Conservation (phyloP, 2,329 filamentous ascomycete species). For the Alternaria burnsii region DNA sequence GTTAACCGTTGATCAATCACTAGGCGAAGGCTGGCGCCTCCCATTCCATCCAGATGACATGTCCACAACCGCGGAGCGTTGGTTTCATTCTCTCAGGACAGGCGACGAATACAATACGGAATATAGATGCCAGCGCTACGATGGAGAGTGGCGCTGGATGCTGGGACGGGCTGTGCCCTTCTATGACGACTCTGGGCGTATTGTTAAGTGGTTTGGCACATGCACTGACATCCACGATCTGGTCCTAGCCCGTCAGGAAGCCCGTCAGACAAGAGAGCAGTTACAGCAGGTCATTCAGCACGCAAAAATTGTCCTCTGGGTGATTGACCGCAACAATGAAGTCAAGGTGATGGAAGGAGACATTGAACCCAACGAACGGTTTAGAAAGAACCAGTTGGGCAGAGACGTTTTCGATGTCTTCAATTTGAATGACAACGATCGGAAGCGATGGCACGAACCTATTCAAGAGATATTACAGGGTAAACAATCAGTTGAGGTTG, state of each 20-base stretch:
- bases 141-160: conserved; percentile 82
- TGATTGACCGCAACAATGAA: conserved; percentile 68
- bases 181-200: conserved; percentile 70
- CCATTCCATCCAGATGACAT: conserved; percentile 77
- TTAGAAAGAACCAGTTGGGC: conserved; percentile 48
- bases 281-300: conserved; percentile 77
- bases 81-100: conserved; percentile 70
- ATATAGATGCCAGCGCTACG: conserved; percentile 71
- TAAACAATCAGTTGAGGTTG: conserved; percentile 65
- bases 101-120: conserved; percentile 73
- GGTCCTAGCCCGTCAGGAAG: conserved; percentile 72
- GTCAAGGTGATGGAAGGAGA: conserved; percentile 76
- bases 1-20: conserved; percentile 66
- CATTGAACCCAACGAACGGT: conserved; percentile 56
- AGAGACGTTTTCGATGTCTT: conserved; percentile 73
- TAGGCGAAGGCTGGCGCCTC: conserved; percentile 69
- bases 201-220: conserved; percentile 83
- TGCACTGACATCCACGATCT: conserved; percentile 82
- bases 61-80: conserved; percentile 62
- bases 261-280: conserved; percentile 73
- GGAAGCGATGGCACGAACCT: conserved; percentile 61
- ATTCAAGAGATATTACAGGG: conserved; percentile 73
- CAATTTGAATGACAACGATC: conserved; percentile 33
- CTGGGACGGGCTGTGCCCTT: conserved; percentile 75
- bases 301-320: conserved; percentile 78